Evolutionary conservation across 768 basidiomycete species (phyloP), one percentile per base, ranked within the genome.

Genomic region (Pulveroboletus sp.): DNA sequence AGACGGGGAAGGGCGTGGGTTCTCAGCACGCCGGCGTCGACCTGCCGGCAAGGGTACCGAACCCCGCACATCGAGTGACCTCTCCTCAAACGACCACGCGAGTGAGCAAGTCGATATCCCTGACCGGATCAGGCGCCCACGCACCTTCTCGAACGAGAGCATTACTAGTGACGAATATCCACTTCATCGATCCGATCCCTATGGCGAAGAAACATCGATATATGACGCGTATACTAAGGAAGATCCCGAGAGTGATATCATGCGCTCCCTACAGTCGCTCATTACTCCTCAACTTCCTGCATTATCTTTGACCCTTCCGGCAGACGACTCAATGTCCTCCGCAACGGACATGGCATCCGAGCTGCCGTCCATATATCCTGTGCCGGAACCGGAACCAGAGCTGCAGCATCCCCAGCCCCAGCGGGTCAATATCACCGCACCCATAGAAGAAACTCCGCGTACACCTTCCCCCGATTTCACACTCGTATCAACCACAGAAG

Each of bases 1-100:
- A 20, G 90, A 89, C 67, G 88, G 87, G 11, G 83, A 80, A 29
- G 89, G 89, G 2, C 90, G 90, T 75, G 85, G 92, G 11, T 94
- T 94, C 69, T 68, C 80, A 32, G 68, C 50, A 27, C 64, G 55
- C 27, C 56, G 66, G 40, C 59, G 61, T 41, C 55, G 68, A 29
- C 60, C 70, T 16, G 45, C 65, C 4, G 58, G 63, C 24, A 55
- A 53, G 21, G 50, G 23, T 17, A 47, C 52, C 32, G 80, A 81
- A 43, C 65, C 73, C 35, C 81, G 85, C 47, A 77, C 79, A 2
- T 88, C 86, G 8, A 85, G 82, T 61, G 87, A 89, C 47, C 62
- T 82, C 37, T 87, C 85, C 20, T 81, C 84, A 34, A 67, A 66
- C 16, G 66, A 69, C 50, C 66, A 67, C 33, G n/a, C 63, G 33